Base-by-base conservation (phyloP, 1,139 yeast genomes). In the Hyphopichia pseudoburtonii region DNA sequence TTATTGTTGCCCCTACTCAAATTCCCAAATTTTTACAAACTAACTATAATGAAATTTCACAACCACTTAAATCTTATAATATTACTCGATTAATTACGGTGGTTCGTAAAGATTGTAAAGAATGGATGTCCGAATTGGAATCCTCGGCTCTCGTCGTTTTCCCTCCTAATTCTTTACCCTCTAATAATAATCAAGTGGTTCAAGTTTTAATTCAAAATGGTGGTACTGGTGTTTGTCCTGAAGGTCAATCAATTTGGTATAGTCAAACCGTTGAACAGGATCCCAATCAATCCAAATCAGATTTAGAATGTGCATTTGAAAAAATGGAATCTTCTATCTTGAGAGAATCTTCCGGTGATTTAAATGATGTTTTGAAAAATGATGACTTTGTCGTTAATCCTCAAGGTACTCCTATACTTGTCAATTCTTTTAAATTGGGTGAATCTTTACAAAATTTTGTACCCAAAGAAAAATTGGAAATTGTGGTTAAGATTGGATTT, bases 181-280 rank as follows among this genome's bases (percentile, higher is more conserved):
- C 86, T 1, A 64, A 74, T 39, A 90, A 90, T 56, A 66, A 65
- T 38, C 72, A 68, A 44, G 86, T 94, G 5, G 94, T 92, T 22
- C 97, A 90, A 61, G 94, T 84, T 4, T 66, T 90, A 29, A 86
- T 92, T 30, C 81, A 87, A 69, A 95, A 95, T 35, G 80, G 89
- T n/a, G 92, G 87, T 9, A 72, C 92, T 2, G 97, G 96, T 12
- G 84, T 86, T 45, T 89, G 96, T 50, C 96, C 97, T 1, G 62
- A 60, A n/a, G 95, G 88, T 33, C 92, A 90, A 51, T 78, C 94
- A 32, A 78, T 89, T 37, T 90, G 97, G 97, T 89, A 87, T 61
- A 69, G 89, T 46, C 82, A 90, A 26, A 83, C 96, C 1, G 75
- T 78, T 38, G 95, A 87, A 59, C 77, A 70, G 36, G 88, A 87